These are phyloP conservation scores for Malbranchea cinnamomea DNA, from an alignment of 2,329 filamentous ascomycete genomes.

Conservation along the genomic window DNA sequence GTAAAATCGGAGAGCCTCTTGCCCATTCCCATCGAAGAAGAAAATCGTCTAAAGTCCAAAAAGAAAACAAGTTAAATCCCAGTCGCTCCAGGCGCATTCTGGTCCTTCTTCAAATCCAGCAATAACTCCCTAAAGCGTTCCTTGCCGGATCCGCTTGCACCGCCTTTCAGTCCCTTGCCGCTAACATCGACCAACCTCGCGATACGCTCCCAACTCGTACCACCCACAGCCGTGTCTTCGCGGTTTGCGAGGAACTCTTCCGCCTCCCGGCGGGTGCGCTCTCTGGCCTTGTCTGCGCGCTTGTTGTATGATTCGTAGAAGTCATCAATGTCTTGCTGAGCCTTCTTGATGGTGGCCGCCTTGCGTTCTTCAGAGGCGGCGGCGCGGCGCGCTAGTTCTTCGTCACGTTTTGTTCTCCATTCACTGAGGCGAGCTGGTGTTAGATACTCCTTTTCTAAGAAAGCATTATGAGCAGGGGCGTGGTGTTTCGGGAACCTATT, in stretches of 20 bases:
- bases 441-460: too few relatives aligned
- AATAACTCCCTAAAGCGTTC: slow-evolving; percentile 89
- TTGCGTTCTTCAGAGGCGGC: slow-evolving; percentile 73
- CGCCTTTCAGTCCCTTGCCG: slow-evolving; percentile 77
- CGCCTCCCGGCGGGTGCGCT: slow-evolving; percentile 78
- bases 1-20: too few relatives aligned
- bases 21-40: too few relatives aligned
- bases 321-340: slow-evolving; percentile 89
- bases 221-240: slow-evolving; percentile 85
- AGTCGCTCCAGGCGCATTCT: slow-evolving; percentile 56
- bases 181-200: slow-evolving; percentile 95
- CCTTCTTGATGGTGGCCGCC: slow-evolving; percentile 71
- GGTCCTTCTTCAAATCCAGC: slow-evolving; percentile 77
- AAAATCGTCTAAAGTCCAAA: too few relatives aligned
- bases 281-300: slow-evolving; percentile 87
- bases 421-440: slow-evolving; percentile 35
- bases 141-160: slow-evolving; percentile 81
- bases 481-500: too few relatives aligned
- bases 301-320: slow-evolving; percentile 99
- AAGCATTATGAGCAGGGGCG: too few relatives aligned
- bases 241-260: slow-evolving; percentile 80
- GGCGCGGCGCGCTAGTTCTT: slow-evolving; percentile 66
- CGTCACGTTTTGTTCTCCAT: slow-evolving; percentile 84
- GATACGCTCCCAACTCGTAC: slow-evolving; percentile 97
- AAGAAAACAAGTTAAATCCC: slow-evolving; percentile 22